Evolutionary conservation across 352 stramenopile genomes (phyloP).

Genomic region (Phytophthora podocarpi): DNA sequence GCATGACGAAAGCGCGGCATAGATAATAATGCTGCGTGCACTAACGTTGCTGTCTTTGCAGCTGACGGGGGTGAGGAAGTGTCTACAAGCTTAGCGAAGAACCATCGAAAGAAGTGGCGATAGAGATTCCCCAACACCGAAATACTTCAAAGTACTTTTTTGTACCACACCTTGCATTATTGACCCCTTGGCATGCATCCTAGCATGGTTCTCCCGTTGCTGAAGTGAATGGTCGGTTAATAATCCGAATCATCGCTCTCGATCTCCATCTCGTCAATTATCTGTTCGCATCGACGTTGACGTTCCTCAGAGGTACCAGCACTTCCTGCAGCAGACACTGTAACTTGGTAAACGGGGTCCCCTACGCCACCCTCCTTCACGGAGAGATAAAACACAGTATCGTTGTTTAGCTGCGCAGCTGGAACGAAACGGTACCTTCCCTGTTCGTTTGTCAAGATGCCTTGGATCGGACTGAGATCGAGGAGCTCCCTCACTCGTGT

Average conservation of each 20-base stretch:
- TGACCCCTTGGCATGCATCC: slow-evolving; percentile 1
- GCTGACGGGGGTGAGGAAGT: slow-evolving; percentile 4
- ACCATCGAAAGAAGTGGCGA: slow-evolving; percentile 16
- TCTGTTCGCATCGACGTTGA: slow-evolving; percentile 28
- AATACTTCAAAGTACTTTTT: slow-evolving; percentile 13
- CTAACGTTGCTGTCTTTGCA: slow-evolving; percentile 8
- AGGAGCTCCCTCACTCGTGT: slow-evolving; percentile 52
- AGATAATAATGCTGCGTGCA: slow-evolving; percentile 3
- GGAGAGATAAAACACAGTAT: slow-evolving; percentile 37
- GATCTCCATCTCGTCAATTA: slow-evolving; percentile 45
- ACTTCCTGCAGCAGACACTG: slow-evolving; percentile 25
- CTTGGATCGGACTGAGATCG: slow-evolving; percentile 59
- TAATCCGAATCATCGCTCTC: slow-evolving; percentile 15
- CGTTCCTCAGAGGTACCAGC: slow-evolving; percentile 13
- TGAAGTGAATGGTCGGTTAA: background rate
- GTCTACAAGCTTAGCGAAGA: slow-evolving; percentile 12
- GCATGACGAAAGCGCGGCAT: background rate
- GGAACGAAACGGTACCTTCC: slow-evolving; percentile 56
- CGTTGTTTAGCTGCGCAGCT: background rate
- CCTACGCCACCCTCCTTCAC: slow-evolving; percentile 19
- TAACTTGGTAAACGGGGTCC: slow-evolving; percentile 21
- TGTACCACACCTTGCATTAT: slow-evolving; percentile 3
- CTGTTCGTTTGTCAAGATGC: slow-evolving; percentile 45
- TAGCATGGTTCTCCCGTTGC: background rate
- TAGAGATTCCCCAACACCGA: slow-evolving; percentile 28